Evolutionary conservation across 225 moss, liverwort and hornwort genomes (phyloP).

Genomic region (Antitrichia curtipendula): DNA sequence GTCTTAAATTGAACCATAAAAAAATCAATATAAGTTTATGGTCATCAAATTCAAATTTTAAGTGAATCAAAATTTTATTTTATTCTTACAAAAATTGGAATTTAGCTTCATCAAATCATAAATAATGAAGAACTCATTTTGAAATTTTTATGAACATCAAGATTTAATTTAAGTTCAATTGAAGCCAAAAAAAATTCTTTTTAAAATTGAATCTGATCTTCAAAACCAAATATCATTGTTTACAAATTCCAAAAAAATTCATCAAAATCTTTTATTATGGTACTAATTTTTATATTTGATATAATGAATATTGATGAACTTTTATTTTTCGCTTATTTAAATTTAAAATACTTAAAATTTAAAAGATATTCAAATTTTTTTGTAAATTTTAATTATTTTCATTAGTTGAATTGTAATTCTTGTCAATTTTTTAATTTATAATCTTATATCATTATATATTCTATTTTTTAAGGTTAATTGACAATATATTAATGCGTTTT

Average conservation of each 20-base stretch:
- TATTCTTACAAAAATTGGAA: no score
- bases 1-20: neutral
- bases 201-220: neutral
- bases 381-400: neutral
- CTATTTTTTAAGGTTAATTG: neutral
- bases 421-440: rapidly evolving
- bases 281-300: no score
- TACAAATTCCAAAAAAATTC: neutral
- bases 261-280: neutral
- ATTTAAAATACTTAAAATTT: neutral
- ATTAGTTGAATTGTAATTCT: neutral
- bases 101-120: neutral
- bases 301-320: no score
- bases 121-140: neutral
- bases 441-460: neutral
- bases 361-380: no score
- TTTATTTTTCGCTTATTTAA: neutral
- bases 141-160: neutral
- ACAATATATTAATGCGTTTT: neutral
- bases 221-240: neutral
- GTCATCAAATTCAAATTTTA: neutral
- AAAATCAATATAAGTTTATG: neutral
- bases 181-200: no score
- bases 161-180: neutral
- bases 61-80: neutral